Conservation (phyloP, 2,329 filamentous ascomycete species). For the Fusarium piperis region DNA sequence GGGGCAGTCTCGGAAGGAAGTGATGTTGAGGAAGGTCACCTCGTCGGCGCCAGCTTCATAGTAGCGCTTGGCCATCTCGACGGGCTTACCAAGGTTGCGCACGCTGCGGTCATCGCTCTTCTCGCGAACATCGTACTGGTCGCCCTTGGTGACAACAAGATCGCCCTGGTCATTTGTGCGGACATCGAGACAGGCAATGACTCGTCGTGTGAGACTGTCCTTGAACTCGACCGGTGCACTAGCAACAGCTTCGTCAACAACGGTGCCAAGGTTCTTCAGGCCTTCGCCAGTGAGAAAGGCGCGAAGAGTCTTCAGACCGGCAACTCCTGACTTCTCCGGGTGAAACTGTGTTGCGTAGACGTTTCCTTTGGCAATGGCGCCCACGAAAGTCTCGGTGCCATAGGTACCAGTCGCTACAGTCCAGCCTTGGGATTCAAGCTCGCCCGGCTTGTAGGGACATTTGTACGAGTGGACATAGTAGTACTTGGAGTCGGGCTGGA, state of each 20-base stretch:
- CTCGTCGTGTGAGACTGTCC: slow-evolving; percentile 86
- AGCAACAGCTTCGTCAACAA: slow-evolving; percentile 25
- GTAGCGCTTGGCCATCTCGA: slow-evolving; percentile 92
- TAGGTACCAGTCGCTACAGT: slow-evolving; percentile 90
- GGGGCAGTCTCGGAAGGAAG: slow-evolving; percentile 94
- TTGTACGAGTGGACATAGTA: slow-evolving; percentile 99
- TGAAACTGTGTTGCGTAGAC: slow-evolving; percentile 95
- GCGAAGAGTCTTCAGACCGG: slow-evolving; percentile 83
- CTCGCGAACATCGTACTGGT: slow-evolving; percentile 98
- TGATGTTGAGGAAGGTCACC: slow-evolving; percentile 98
- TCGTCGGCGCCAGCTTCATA: slow-evolving; percentile 98
- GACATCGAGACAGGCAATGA: slow-evolving; percentile 97
- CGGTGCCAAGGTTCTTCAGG: slow-evolving; percentile 58
- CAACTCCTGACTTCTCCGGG: slow-evolving; percentile 94
- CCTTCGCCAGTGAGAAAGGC: slow-evolving; percentile 84
- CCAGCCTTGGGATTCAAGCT: slow-evolving; percentile 86
- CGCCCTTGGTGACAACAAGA: slow-evolving; percentile 96
- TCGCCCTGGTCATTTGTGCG: slow-evolving; percentile 94
- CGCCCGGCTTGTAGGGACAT: slow-evolving; percentile 75
- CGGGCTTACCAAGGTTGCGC: slow-evolving; percentile 94
- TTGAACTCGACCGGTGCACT: slow-evolving; percentile 33
- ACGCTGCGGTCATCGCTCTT: slow-evolving; percentile 75
- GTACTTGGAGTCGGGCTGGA: slow-evolving; percentile 88
- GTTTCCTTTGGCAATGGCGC: slow-evolving; percentile 86
- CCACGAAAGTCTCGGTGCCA: slow-evolving; percentile 88